Percentiles rank a stretch among this genome's conserved stretches.
These are phyloP conservation scores for Zygosaccharomyces bisporus DNA, from an alignment of 805 yeast species.

Conservation along the genomic window DNA sequence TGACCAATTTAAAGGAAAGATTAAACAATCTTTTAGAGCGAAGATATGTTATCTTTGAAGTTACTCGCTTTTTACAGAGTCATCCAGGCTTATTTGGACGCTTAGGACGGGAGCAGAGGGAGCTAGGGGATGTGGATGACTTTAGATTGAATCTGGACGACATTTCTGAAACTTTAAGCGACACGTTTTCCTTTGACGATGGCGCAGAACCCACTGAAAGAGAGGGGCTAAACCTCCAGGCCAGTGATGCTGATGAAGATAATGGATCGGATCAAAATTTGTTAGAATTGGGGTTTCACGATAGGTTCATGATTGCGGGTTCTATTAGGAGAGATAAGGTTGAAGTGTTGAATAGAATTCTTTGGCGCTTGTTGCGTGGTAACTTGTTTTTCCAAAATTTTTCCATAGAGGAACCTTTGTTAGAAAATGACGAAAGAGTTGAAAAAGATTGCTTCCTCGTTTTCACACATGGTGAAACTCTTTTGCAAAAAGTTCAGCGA, in stretches of 20 bases:
- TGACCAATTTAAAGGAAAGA: conserved; percentile 54
- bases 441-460: conserved; percentile 82
- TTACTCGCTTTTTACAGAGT: conserved; percentile 46
- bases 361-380: conserved; percentile 93
- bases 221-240: conserved; percentile 4
- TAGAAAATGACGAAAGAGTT: conserved; percentile 52
- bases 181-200: conserved; percentile 26
- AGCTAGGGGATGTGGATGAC: conserved; percentile 23
- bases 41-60: conserved; percentile 54
- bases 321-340: conserved; percentile 72
- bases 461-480: conserved; percentile 83
- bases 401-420: conserved; percentile 66
- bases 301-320: conserved; percentile 52
- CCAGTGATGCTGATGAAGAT: conserved; percentile 8
- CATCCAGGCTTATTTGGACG: conserved; percentile 34
- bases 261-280: conserved; percentile 30
- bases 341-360: conserved; percentile 67
- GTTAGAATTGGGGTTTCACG: conserved; percentile 39
- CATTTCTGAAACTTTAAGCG: conserved; percentile 27
- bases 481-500: conserved; percentile 67
- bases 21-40: conserved; percentile 68
- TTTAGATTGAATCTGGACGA: conserved; percentile 22
- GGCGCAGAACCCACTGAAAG: conserved; percentile 9
- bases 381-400: conserved; percentile 74
- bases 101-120: conserved; percentile 21